Evolutionary conservation across 139 green algal species (phyloP), one percentile per base, ranked within the genome.

Genomic region (Micractinium sp.): DNA sequence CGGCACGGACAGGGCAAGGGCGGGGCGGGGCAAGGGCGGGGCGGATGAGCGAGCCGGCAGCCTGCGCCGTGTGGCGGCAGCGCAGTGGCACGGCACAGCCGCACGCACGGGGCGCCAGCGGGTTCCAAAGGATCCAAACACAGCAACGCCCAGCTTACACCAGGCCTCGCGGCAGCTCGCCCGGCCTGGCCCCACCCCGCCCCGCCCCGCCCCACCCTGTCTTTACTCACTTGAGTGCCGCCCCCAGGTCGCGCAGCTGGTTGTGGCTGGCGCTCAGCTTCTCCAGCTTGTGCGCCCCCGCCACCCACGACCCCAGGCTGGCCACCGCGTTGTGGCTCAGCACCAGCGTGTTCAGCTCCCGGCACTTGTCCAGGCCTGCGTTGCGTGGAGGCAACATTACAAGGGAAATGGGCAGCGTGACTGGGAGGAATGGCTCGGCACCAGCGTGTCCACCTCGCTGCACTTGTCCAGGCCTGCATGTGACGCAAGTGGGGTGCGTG

Each of bases 201-300:
- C 47, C 47, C 47, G 47, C 47, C 47, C 47, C 47, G 47, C 47
- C 47, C 47, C 47, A 56, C 5, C 23, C 14, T 73, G 23, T n/a
- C 25, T 27, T 27, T 27, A 19, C 47, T 53, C 73, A 88, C 81
- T 84, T 81, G 35, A 93, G 85, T 2, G 36, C 33, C n/a, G 69
- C 27, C 27, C 88, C 91, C 41, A 90, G 73, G 35, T 90, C 78
- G 16, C 27, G 5, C 12, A 94, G 9, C 77, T 63, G 53, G 81
- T 94, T 94, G 82, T 94, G 87, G 38, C 71, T 79, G 19, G 89
- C 20, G 3, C 82, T 90, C 41, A 94, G 90, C 84, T 94, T 94
- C 35, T 84, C 66, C 67, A 94, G 85, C 27, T 86, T 81, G 12
- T 67, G 73, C 60, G n/a, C 53, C 3, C 83, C 77, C 27, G 33